Base-by-base conservation (phyloP, 2,329 filamentous ascomycete species). In the Trichoderma afroharzianum region DNA sequence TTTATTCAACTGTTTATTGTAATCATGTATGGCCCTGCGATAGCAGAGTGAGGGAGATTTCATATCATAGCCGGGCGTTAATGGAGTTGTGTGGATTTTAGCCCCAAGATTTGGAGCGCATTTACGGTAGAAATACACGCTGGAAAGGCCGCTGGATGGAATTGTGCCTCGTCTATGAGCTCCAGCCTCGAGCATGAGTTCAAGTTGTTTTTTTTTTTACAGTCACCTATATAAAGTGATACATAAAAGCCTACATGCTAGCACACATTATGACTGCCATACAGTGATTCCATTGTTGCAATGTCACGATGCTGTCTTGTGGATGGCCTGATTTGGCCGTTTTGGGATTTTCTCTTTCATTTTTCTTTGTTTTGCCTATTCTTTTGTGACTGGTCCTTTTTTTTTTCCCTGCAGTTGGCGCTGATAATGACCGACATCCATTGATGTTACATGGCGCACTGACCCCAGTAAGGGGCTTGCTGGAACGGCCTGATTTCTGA, bases 21-120 rank as follows among this genome's bases (percentile, higher is more conserved):
- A 66, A 72, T 75, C 68, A 59, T 47, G 47, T 58, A 58, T n/a
- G 28, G 53, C 53, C 53, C 36, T 64, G 50, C 36, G 28, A 21
- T 36, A 43, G 61, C 59, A 76, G 74, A 74, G 74, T 74, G 73
- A 74, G 63, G 70, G 73, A 73, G 57, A 73, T 74, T 74, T 75
- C 63, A 76, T 73, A 74, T 76, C 71, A 78, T 76, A 76, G 77
- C 71, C 68, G 72, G 78, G 78, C 77, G 78, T 79, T 76, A 74
- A 63, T 57, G 78, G 77, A 75, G 77, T 79, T 75, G 36, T 74
- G 28, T 43, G 43, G 50, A 62, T 53, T 57, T 58, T 24, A 28
- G 68, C 68, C 50, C 68, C 68, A 14, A 58, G 33, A 32, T 57
- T 58, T 63, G 59, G 61, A 57, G 61, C 43, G 50, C 32, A 71